Conservation (phyloP, 192 early-diverging fungal species). For the Umbelopsis vinacea region DNA sequence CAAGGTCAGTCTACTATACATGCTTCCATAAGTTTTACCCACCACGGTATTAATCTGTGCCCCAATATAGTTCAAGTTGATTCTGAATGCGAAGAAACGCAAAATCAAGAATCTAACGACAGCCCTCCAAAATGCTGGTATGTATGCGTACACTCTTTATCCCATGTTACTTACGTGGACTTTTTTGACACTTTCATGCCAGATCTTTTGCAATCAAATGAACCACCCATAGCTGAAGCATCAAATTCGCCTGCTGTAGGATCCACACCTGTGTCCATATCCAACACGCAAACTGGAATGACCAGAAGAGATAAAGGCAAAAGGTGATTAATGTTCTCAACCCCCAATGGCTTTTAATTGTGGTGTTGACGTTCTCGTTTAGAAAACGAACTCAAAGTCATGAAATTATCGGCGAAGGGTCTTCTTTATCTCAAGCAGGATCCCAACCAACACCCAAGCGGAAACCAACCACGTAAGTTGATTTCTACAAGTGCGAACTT, state of each 20-base stretch:
- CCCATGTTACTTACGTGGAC: not conserved
- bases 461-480: not conserved
- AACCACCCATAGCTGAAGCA: not conserved
- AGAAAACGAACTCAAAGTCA: not conserved
- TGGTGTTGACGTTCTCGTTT: no score
- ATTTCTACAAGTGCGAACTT: not conserved
- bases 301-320: not conserved
- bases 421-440: not conserved
- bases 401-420: not conserved
- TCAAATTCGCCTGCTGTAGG: not conserved
- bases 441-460: not conserved
- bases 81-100: constrained; percentile 27
- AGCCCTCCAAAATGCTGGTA: constrained; percentile 14
- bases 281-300: not conserved
- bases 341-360: no score
- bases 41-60: not conserved
- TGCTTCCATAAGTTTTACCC: not conserved
- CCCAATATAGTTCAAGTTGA: constrained; percentile 4
- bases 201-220: constrained; percentile 3
- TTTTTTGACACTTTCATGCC: not conserved
- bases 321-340: not conserved
- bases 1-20: not conserved
- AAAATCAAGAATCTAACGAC: constrained; percentile 22
- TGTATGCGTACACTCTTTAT: not conserved
- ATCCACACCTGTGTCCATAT: not conserved